These are phyloP conservation scores for Leishmania amazonensis DNA, from an alignment of 208 protist genomes.

Conservation along the genomic window DNA sequence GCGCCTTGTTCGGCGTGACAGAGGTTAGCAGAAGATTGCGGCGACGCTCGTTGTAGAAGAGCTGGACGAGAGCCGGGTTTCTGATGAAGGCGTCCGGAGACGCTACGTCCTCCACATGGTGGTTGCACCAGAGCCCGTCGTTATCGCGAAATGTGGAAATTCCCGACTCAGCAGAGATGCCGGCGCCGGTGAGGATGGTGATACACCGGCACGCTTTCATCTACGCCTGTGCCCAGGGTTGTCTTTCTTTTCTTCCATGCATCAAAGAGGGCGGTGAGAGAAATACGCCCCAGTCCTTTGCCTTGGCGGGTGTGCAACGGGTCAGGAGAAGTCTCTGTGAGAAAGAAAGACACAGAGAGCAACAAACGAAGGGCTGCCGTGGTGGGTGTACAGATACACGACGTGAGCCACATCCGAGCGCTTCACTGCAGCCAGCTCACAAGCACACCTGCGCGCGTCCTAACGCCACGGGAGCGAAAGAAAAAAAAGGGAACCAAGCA, in stretches of 20 bases:
- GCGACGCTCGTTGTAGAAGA: slow-evolving; percentile 72
- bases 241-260: not conserved
- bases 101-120: slow-evolving; percentile 74
- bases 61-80: slow-evolving; percentile 56
- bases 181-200: slow-evolving; percentile 74
- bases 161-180: slow-evolving; percentile 77
- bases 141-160: slow-evolving; percentile 63
- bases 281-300: not conserved
- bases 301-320: not conserved
- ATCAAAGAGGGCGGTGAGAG: not conserved
- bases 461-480: not conserved
- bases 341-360: not conserved
- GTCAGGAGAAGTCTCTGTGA: not conserved
- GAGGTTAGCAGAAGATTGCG: slow-evolving; percentile 27
- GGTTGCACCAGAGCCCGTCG: slow-evolving; percentile 74
- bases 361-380: not conserved
- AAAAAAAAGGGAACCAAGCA: too few species aligned
- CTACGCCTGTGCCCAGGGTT: not conserved
- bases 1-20: slow-evolving; percentile 61
- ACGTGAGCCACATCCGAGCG: not conserved
- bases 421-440: not conserved
- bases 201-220: slow-evolving; percentile 51
- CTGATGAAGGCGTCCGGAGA: slow-evolving; percentile 48
- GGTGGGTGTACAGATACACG: not conserved
- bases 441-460: not conserved